phyloP scores from a whole-genome alignment of 495 filamentous ascomycete species.

The Astrothelium subdiscretum region DNA sequence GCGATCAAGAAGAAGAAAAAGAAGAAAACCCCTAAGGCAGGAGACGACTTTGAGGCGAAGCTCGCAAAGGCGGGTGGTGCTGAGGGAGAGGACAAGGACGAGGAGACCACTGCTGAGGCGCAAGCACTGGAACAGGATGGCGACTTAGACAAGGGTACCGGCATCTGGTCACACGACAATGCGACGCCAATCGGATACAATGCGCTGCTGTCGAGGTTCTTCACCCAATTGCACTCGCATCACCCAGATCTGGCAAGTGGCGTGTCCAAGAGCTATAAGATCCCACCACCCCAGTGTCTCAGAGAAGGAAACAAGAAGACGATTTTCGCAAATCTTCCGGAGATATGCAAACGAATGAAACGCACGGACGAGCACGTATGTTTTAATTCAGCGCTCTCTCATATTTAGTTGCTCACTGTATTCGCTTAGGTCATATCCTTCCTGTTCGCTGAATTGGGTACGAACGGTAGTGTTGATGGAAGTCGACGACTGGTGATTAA shows the following conservation, averaged over 20 bases:
- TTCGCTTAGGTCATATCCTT: conserved; percentile 76
- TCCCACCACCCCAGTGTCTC: conserved; percentile 95
- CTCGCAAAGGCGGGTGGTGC: conserved; percentile 62
- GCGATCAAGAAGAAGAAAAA: conserved; percentile 92
- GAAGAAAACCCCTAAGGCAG: conserved; percentile 64
- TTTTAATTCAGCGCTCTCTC: neutral
- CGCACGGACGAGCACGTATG: conserved; percentile 59
- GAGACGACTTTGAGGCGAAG: conserved; percentile 66
- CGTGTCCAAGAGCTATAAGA: conserved; percentile 92
- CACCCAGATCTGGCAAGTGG: conserved; percentile 86
- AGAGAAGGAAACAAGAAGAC: conserved; percentile 99
- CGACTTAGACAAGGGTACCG: conserved; percentile 81
- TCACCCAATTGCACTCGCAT: conserved; percentile 77
- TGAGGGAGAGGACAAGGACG: conserved; percentile 35
- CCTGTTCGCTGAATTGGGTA: conserved; percentile 95
- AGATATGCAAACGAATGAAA: conserved; percentile 93
- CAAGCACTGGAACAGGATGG: conserved; percentile 46
- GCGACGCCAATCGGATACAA: conserved; percentile 69
- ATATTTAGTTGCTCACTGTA: neutral
- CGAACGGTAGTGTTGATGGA: conserved; percentile 87
- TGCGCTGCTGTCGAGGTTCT: conserved; percentile 78
- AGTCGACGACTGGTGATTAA: conserved; percentile 91
- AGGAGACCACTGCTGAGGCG: conserved; percentile 37
- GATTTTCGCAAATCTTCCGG: conserved; percentile 93
- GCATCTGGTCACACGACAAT: conserved; percentile 81